Evolutionary conservation across 208 protist genomes (phyloP).

Genomic region (Herpetomonas samuelpessoai): DNA sequence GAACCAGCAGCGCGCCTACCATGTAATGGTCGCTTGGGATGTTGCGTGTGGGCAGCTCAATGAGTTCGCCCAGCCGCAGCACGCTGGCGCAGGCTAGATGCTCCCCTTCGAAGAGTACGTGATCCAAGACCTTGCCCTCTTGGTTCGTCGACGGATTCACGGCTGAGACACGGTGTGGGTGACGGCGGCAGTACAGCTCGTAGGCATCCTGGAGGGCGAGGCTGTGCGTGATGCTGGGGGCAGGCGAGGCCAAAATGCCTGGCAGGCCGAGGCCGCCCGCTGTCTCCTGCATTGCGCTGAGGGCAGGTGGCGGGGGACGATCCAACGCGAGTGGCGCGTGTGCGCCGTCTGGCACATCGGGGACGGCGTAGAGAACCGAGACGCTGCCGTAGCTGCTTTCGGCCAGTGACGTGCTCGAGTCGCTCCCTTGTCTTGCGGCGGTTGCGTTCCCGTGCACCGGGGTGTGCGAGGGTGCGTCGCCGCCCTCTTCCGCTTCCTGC

Average conservation of each 20-base stretch:
- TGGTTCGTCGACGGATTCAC: constrained; percentile 71
- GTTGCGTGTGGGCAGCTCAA: constrained; percentile 46
- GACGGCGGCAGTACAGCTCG: constrained; percentile 50
- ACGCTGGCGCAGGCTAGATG: constrained; percentile 55
- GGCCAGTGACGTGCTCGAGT: too few species aligned
- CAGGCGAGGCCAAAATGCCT: neutral
- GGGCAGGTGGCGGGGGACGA: too few species aligned
- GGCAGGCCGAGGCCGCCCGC: too few species aligned
- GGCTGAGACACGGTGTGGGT: constrained; percentile 58
- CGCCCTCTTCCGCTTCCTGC: too few species aligned
- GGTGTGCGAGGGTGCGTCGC: too few species aligned
- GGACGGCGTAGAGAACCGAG: too few species aligned
- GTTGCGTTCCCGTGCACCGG: too few species aligned
- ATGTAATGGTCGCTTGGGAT: constrained; percentile 87
- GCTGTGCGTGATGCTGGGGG: constrained; percentile 25
- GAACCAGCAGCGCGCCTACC: constrained; percentile 58
- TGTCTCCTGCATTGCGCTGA: too few species aligned
- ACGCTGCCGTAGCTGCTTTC: too few species aligned
- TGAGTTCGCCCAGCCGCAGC: constrained; percentile 41
- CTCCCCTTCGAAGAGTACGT: constrained; percentile 68
- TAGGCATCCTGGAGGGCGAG: constrained; percentile 64
- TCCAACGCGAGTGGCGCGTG: too few species aligned
- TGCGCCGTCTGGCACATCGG: too few species aligned
- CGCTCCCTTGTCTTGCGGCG: too few species aligned
- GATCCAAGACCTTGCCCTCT: constrained; percentile 86